Percentiles rank a stretch among this genome's conserved stretches.
These are phyloP conservation scores for Capsella bursapastoris DNA, from an alignment of 345 rosid species.

Conservation along the genomic window DNA sequence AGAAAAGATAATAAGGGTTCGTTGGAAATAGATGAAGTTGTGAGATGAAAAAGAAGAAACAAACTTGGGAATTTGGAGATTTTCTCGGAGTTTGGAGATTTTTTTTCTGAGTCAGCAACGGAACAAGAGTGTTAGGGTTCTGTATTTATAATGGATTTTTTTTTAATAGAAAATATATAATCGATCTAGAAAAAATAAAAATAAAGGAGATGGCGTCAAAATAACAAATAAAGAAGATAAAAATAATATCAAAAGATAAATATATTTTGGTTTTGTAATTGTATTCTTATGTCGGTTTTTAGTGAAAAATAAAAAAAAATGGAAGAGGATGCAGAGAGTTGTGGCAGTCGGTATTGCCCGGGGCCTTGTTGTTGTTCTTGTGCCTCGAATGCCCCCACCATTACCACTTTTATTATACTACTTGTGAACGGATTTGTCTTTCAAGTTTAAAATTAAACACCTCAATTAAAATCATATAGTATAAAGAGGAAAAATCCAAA, in stretches of 20 bases:
- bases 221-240: not conserved
- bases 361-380: conserved; percentile 49
- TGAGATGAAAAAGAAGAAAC: conserved; percentile 4
- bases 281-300: conserved; percentile 25
- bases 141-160: conserved; percentile 56
- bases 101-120: conserved; percentile 33
- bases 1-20: not conserved
- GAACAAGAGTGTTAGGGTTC: conserved; percentile 28
- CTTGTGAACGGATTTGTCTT: conserved; percentile 13
- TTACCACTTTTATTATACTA: not conserved
- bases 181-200: not conserved
- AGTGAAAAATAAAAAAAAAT: conserved; percentile 26
- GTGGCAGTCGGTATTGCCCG: conserved; percentile 66
- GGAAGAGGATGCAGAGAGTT: conserved; percentile 47
- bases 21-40: not conserved
- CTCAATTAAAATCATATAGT: conserved; percentile 34
- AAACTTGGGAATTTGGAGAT: conserved; percentile 37
- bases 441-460: conserved; percentile 24
- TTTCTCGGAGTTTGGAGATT: conserved; percentile 28
- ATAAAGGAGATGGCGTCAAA: not conserved
- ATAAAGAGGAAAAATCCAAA: not conserved
- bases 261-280: not conserved
- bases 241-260: not conserved
- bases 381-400: conserved; percentile 64
- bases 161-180: not conserved